A percentile compares a stretch with the other conserved stretches of the same genome.
phyloP scores from a whole-genome alignment of 169 alveolate species.

The Cyclospora cayetanensis region DNA sequence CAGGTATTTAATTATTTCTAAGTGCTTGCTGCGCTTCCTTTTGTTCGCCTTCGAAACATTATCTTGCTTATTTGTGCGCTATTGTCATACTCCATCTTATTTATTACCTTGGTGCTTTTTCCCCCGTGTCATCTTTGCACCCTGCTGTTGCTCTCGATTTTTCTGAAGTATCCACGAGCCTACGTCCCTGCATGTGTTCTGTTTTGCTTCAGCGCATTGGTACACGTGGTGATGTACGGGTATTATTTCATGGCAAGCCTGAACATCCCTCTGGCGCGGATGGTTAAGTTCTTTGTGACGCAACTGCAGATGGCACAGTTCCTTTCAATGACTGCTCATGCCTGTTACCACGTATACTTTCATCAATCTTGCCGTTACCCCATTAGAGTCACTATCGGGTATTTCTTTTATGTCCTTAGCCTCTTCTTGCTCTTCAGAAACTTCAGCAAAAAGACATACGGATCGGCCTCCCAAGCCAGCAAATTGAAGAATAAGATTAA shows the following conservation, averaged over 20 bases:
- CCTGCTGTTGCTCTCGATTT: too few species aligned
- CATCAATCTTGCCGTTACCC: conserved; percentile 68
- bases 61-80: too few species aligned
- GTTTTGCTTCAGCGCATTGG: conserved; percentile 72
- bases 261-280: conserved; percentile 59
- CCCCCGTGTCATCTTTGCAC: too few species aligned
- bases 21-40: too few species aligned
- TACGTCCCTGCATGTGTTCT: too few species aligned
- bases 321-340: conserved; percentile 59
- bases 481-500: not conserved
- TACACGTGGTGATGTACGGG: conserved; percentile 80
- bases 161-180: too few species aligned
- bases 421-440: conserved; percentile 74
- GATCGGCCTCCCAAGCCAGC: not conserved
- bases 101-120: too few species aligned
- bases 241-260: conserved; percentile 76
- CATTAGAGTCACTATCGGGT: conserved; percentile 65
- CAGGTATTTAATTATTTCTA: too few species aligned
- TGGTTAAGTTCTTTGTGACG: conserved; percentile 73
- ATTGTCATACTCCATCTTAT: too few species aligned
- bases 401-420: conserved; percentile 73
- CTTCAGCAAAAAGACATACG: conserved; percentile 74
- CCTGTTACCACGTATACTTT: conserved; percentile 51
- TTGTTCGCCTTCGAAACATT: too few species aligned
- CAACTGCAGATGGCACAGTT: conserved; percentile 79